Percentiles rank a stretch among this genome's conserved stretches.
phyloP scores from a whole-genome alignment of 768 basidiomycete genomes.

The Antrodiella citrinella region DNA sequence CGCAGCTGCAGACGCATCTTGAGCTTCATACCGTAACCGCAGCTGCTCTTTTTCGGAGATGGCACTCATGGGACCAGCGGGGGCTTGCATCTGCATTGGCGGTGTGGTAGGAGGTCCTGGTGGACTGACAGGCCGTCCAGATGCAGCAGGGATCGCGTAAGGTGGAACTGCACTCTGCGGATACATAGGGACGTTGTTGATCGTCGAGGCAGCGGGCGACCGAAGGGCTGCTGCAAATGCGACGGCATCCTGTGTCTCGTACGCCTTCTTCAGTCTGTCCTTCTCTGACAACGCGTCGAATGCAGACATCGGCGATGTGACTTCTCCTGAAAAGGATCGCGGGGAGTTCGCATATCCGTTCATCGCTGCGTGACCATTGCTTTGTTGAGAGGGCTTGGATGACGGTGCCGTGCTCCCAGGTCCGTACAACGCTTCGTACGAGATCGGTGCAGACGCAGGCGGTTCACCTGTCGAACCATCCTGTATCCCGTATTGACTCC shows the following conservation, averaged over 20 bases:
- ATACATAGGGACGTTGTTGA: background rate
- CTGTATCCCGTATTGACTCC: constrained; percentile 31
- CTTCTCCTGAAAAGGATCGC: constrained; percentile 36
- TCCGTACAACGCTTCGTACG: constrained; percentile 59
- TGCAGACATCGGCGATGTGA: constrained; percentile 30
- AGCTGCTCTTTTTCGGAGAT: constrained; percentile 9
- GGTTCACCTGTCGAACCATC: background rate
- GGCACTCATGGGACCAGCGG: constrained; percentile 4
- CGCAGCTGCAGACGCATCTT: constrained; percentile 19
- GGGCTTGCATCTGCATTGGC: background rate
- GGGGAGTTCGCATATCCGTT: constrained; percentile 23
- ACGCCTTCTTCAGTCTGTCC: constrained; percentile 54
- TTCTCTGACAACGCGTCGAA: constrained; percentile 49
- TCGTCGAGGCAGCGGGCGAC: constrained; percentile 14
- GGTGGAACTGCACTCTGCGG: constrained; percentile 13
- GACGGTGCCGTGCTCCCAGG: constrained; percentile 15
- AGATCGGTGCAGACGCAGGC: constrained; percentile 31
- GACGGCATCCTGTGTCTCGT: constrained; percentile 60
- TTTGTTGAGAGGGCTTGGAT: constrained; percentile 9
- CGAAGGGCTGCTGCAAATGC: constrained; percentile 20
- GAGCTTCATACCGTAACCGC: constrained; percentile 17
- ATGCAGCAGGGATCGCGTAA: constrained; percentile 14
- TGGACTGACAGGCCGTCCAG: background rate
- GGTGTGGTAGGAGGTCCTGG: constrained; percentile 2
- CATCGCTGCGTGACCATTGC: constrained; percentile 19